Evolutionary conservation across 2,329 filamentous ascomycete genomes (phyloP).

Genomic region (Colletotrichum sublineola): DNA sequence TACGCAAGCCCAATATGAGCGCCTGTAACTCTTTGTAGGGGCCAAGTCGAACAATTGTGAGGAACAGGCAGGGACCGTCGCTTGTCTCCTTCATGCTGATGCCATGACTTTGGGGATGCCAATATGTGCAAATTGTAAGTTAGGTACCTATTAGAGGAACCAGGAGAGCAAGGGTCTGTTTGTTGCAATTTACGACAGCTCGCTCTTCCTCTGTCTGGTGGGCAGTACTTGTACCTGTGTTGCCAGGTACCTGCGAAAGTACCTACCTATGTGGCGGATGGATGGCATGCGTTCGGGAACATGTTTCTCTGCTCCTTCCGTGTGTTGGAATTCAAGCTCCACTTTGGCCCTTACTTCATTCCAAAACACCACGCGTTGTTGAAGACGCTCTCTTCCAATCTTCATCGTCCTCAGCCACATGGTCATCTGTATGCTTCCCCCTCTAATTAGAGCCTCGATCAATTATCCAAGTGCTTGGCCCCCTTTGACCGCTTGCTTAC

Average conservation of each 20-base stretch:
- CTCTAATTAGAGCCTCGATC: not conserved
- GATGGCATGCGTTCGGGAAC: not conserved
- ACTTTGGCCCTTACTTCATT: not conserved
- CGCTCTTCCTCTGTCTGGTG: not conserved
- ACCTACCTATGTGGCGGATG: too few relatives aligned
- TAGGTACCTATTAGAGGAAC: not conserved
- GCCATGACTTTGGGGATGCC: not conserved
- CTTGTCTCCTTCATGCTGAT: not conserved
- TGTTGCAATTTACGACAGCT: not conserved
- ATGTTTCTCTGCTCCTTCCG: not conserved
- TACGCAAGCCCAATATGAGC: not conserved
- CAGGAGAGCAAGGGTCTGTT: not conserved
- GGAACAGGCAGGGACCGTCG: not conserved
- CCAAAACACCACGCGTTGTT: conserved; percentile 19
- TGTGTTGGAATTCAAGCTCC: conserved; percentile 9
- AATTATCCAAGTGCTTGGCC: not conserved
- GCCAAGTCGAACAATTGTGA: not conserved
- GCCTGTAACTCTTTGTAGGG: not conserved
- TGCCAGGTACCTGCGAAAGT: not conserved
- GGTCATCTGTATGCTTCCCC: not conserved
- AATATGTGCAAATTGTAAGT: too few relatives aligned
- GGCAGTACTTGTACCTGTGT: not conserved
- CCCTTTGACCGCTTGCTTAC: not conserved
- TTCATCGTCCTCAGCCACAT: not conserved
- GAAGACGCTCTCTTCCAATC: conserved; percentile 2